phyloP scores from a whole-genome alignment of 2,329 filamentous ascomycete genomes.

The Epichloe sylvatica region DNA sequence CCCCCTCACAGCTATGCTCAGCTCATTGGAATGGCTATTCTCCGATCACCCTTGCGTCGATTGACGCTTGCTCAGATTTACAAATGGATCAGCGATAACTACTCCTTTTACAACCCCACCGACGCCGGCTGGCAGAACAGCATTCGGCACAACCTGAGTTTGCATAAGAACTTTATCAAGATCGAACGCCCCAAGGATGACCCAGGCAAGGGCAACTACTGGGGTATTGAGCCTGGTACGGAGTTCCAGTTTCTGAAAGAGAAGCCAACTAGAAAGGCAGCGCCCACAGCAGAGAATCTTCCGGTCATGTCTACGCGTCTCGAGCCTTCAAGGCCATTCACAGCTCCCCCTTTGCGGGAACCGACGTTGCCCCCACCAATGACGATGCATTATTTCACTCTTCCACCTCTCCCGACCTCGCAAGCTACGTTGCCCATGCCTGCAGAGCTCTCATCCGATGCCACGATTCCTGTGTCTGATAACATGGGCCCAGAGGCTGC shows the following conservation, averaged over 20 bases:
- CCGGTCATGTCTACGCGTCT: slow-evolving; percentile 44
- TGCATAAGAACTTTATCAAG: slow-evolving; percentile 95
- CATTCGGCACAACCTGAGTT: slow-evolving; percentile 91
- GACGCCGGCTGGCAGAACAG: slow-evolving; percentile 98
- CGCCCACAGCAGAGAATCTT: slow-evolving; percentile 41
- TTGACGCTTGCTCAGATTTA: slow-evolving; percentile 92
- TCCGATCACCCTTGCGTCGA: slow-evolving; percentile 68
- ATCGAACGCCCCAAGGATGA: slow-evolving; percentile 93
- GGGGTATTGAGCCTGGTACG: slow-evolving; percentile 81
- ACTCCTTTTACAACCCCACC: slow-evolving; percentile 68
- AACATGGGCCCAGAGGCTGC: slow-evolving; percentile 39
- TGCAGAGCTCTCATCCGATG: slow-evolving; percentile 60
- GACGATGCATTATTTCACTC: slow-evolving; percentile 21
- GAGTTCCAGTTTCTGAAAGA: slow-evolving; percentile 84
- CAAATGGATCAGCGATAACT: slow-evolving; percentile 98
- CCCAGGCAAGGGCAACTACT: slow-evolving; percentile 94
- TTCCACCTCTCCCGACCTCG: slow-evolving; percentile 26
- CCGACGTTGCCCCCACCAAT: slow-evolving; percentile 34
- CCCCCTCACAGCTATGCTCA: slow-evolving; percentile 92
- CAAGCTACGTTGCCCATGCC: slow-evolving; percentile 24
- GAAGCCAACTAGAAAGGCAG: slow-evolving; percentile 52
- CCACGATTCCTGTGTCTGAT: slow-evolving; percentile 61
- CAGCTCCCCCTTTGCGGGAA: slow-evolving; percentile 25
- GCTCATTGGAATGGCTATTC: slow-evolving; percentile 92
- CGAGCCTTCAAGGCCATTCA: slow-evolving; percentile 33